Evolutionary conservation across 2,329 filamentous ascomycete species (phyloP), one percentile per base, ranked within the genome.

Genomic region (Fusarium mangiferae): DNA sequence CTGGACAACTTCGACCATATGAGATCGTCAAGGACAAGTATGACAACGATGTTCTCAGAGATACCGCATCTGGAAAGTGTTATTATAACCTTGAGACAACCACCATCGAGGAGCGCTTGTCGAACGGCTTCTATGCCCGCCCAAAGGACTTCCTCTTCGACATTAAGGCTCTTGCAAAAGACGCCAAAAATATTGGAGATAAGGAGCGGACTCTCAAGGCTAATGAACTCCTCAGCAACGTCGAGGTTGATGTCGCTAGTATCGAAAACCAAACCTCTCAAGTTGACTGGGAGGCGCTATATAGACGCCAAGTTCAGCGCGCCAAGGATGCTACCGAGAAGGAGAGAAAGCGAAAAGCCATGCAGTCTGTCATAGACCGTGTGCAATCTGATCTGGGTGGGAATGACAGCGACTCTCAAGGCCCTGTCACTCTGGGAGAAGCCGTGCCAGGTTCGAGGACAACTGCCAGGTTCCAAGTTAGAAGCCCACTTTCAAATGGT

Each of bases 71-170:
- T 4, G 91, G 91, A 65, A 98, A 96, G 81, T 96, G 95, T 81
- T 98, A 92, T 82, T 98, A 98, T 85, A 99, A 99, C 76, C 86
- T 99, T 51, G 95, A 98, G 79, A 93, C 96, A 17, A 92, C 92
- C 7, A 96, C 93, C 2, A 98, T 99, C 60, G 96, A 99, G 84
- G 95, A 98, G 81, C 92, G 96, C n/a, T 86, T 99, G 39, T 97
- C 95, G 9, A 98, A 99, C 81, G 96, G 96, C 10, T 99, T 94
- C 83, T 99, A 99, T 83, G 94, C 95, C 76, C 91, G 95, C 17
- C 94, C 95, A 0, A 92, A 92, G 77, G 96, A 98, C 80, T 99
- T 98, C 80, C 84, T 97, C 57, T 91, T 91, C 45, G 96, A 99
- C 80, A 94, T 98, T 78, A 94, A 92, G 80, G 90, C 92, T 41